Base-by-base conservation (phyloP, 2,329 filamentous ascomycete genomes). In the Colletotrichum higginsianum region DNA sequence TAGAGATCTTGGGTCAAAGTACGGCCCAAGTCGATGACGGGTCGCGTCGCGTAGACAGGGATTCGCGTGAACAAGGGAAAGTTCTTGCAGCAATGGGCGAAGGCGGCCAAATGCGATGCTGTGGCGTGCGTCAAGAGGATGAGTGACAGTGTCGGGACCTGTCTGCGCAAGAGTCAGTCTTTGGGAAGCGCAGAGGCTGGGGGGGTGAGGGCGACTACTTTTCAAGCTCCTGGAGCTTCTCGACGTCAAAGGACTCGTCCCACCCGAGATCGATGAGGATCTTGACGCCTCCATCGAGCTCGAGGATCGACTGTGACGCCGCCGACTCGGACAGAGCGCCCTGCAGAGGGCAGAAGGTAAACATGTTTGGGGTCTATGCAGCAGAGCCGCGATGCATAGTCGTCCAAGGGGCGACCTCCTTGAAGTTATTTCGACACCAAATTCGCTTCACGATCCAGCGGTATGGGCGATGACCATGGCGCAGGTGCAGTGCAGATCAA, bases 271-370 rank as follows among this genome's bases (percentile, higher is more conserved):
- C 96, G 47, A 99, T 90, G 65, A 99, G 88, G 63, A 99, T 91
- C 82, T 98, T 98, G 84, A 99, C 93, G 71, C 96, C 96, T 75
- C 96, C 96, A 84, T 99, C 96, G 67, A 99, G 92, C 85, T 98
- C 96, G 58, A 99, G 86, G 46, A 99, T 90, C n/a, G 96, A 98
- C 81, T 98, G 95, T 74, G 95, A 97, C 53, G 96, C 95, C 70
- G 91, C 87, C 57, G 94, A 96, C 75, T 93, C 90, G 62, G 94
- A 95, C 79, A 97, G 94, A 73, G 96, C 96, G 80, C 96, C 96
- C 76, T 98, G 92, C 69, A 99, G 87, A 57, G 96, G 92, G 78
- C 93, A 97, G 84, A 98, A 98, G 75, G 93, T 97, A 86, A 99
- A 98, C 96, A 99, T 99, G 78, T 3, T 71, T 53, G 52, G 21